Conservation (phyloP, 78 protist genomes). For the Dictyostelium brefeldianum region DNA sequence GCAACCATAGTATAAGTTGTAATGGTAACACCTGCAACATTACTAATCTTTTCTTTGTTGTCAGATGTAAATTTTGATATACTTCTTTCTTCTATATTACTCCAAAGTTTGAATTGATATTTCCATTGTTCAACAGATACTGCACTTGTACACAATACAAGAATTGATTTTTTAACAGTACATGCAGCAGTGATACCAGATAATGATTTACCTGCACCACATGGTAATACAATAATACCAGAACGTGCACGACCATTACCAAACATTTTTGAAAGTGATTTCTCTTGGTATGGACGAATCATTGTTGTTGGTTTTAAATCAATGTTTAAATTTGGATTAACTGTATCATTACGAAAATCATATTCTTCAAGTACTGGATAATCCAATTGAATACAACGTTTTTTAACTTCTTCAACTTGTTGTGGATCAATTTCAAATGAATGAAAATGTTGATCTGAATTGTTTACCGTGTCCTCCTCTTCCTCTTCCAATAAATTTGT, state of each 20-base stretch:
- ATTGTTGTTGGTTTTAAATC: constrained; percentile 92
- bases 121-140: constrained; percentile 98
- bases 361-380: constrained; percentile 96
- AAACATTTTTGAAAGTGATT: constrained; percentile 95
- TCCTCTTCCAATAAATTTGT: constrained; percentile 38
- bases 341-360: constrained; percentile 93
- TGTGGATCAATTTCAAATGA: constrained; percentile 82
- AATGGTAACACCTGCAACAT: constrained; percentile 84
- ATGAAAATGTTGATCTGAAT: constrained; percentile 76
- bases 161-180: constrained; percentile 90
- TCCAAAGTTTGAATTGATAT: constrained; percentile 93
- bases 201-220: constrained; percentile 99
- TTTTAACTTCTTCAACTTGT: constrained; percentile 86
- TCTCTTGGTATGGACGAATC: constrained; percentile 95
- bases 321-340: constrained; percentile 79
- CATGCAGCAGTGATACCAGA: constrained; percentile 97
- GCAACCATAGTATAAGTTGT: constrained; percentile 98
- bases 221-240: constrained; percentile 99
- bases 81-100: constrained; percentile 62
- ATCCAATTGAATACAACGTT: constrained; percentile 86
- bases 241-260: constrained; percentile 97
- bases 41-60: constrained; percentile 82
- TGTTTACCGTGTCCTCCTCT: constrained; percentile 71
- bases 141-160: constrained; percentile 94
- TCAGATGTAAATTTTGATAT: constrained; percentile 90